Evolutionary conservation across 352 stramenopile species (phyloP).

Genomic region (Globisporangium parvum): DNA sequence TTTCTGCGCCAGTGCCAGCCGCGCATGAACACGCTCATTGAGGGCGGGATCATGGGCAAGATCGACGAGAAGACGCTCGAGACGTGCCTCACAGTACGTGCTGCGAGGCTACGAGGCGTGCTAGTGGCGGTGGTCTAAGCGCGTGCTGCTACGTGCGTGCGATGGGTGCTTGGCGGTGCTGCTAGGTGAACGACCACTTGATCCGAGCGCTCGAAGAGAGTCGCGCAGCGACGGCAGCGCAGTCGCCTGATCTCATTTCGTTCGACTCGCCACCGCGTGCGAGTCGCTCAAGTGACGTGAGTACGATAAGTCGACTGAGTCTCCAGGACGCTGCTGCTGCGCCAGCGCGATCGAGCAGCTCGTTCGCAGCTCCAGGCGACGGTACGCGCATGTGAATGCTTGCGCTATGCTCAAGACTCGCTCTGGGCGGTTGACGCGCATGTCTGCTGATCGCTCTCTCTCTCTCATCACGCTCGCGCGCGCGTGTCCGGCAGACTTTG

Average conservation of each 20-base stretch:
- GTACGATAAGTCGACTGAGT: slow-evolving; percentile 23
- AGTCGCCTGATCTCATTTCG: slow-evolving; percentile 39
- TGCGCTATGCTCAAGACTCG: too few species aligned
- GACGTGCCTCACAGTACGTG: slow-evolving; percentile 70
- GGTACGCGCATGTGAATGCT: slow-evolving; percentile 19
- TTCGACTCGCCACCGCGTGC: slow-evolving; percentile 52
- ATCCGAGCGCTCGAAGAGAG: slow-evolving; percentile 74
- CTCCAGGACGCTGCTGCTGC: slow-evolving; percentile 17
- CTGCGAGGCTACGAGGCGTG: neutral
- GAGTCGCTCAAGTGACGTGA: slow-evolving; percentile 18
- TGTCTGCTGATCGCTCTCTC: neutral
- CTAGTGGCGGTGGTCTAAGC: neutral
- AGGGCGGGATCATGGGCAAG: slow-evolving; percentile 80
- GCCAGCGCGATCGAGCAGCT: slow-evolving; percentile 9
- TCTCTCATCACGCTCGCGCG: neutral
- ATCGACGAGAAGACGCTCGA: slow-evolving; percentile 78
- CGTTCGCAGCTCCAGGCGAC: slow-evolving; percentile 35
- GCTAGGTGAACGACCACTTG: slow-evolving; percentile 75
- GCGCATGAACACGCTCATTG: slow-evolving; percentile 86
- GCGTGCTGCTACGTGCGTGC: neutral
- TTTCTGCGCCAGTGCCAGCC: slow-evolving; percentile 81
- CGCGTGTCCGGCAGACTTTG: slow-evolving; percentile 26
- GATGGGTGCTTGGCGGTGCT: neutral
- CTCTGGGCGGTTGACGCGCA: neutral
- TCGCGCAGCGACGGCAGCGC: slow-evolving; percentile 13